A percentile compares a stretch with the other conserved stretches of the same genome.
phyloP scores from a whole-genome alignment of 176 grass and related monocot species.

The Cymbopogon citratus region DNA sequence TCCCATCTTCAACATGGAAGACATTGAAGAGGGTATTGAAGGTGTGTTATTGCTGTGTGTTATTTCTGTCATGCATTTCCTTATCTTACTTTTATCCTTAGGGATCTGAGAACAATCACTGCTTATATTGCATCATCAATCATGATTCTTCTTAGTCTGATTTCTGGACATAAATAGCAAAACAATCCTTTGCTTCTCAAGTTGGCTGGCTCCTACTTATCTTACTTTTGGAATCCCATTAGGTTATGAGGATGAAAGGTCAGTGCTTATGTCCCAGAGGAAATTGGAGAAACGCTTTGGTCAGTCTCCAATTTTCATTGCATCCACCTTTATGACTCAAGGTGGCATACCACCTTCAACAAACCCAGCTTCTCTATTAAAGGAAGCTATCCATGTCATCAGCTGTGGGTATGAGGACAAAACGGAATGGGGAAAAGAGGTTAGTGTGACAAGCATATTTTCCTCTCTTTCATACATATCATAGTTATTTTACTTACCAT shows the following conservation, averaged over 20 bases:
- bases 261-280: constrained; percentile 93
- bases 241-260: constrained; percentile 97
- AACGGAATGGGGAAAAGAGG: constrained; percentile 99
- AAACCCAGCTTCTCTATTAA: constrained; percentile 83
- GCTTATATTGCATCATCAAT: background rate
- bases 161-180: background rate
- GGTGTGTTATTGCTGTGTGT: constrained; percentile 60
- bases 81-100: constrained; percentile 3
- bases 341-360: constrained; percentile 90
- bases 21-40: constrained; percentile 97
- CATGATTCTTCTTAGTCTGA: constrained; percentile 2
- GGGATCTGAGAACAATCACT: background rate
- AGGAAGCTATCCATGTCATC: constrained; percentile 98
- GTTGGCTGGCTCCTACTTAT: constrained; percentile 15
- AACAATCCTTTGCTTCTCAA: background rate
- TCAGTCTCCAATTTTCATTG: constrained; percentile 92
- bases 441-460: constrained; percentile 34
- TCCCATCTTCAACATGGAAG: constrained; percentile 99
- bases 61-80: background rate
- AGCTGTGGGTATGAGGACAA: constrained; percentile 99
- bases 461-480: background rate
- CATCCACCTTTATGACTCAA: constrained; percentile 93
- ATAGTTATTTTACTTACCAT: background rate
- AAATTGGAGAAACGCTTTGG: constrained; percentile 96
- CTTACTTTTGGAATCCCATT: constrained; percentile 15